Evolutionary conservation across 306 rosid genomes (phyloP), one percentile per base, ranked within the genome.

Genomic region (Urtica urens): DNA sequence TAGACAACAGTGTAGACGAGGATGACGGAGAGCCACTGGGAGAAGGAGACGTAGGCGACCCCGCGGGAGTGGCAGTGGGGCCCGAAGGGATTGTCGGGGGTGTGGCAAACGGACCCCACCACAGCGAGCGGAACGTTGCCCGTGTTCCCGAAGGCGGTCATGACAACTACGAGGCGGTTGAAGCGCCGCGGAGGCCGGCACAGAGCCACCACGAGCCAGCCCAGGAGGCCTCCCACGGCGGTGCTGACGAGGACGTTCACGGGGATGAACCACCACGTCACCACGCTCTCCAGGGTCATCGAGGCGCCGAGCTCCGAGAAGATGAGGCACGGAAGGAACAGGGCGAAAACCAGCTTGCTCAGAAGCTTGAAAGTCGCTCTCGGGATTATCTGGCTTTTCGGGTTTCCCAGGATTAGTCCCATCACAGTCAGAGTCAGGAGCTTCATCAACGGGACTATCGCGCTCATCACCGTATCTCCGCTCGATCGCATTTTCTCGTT

Each of bases 131-230:
- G 78, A 34, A 87, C 93, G 72, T 83, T 87, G 13, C 96, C 96
- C 5, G 96, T 87, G 69, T 87, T 87, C 44, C 94, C 94, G 44
- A 87, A 87, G 18, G 76, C 93, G 1, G 94, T 87, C 93, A 83
- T 83, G 54, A 87, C 73, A 34, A 87, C 46, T 26, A 93, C 78
- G 21, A 87, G 76, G 31, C 94, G 57, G 31, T 55, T 80, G 19
- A 80, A 55, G 53, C 71, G 64, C 6, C 79, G 93, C 5, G 96
- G 96, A 0, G 96, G 96, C 18, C 75, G 79, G 17, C 96, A 87
- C 50, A 80, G 63, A 40, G 72, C 3, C 44, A 83, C 93, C 62
- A 83, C 96, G 2, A 87, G 25, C 49, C 31, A 64, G 26, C 93
- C 96, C 0, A 87, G 88, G 0, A 76, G 7, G 55, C 82, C 73